phyloP scores from a whole-genome alignment of 768 basidiomycete genomes.

The Lentinula aciculospora region DNA sequence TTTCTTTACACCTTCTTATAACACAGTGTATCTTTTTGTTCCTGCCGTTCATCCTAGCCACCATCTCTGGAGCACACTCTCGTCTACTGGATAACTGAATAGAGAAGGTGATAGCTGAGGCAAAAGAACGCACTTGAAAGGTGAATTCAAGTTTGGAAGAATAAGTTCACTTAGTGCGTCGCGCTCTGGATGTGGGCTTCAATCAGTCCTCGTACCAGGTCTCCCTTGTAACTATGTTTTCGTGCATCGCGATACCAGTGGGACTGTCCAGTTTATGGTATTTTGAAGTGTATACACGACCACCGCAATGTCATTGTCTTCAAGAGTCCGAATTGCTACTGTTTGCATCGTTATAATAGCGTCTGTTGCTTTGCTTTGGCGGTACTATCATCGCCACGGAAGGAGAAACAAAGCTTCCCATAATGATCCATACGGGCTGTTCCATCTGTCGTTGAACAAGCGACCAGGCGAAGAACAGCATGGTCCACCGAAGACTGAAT shows the following conservation, averaged over 20 bases:
- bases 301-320: not conserved
- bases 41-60: constrained; percentile 26
- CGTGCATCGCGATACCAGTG: not conserved
- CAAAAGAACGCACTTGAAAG: not conserved
- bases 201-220: no score
- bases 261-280: not conserved
- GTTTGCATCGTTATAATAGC: not conserved
- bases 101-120: constrained; percentile 14
- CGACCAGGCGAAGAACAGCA: constrained; percentile 26
- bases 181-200: not conserved
- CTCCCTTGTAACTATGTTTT: not conserved
- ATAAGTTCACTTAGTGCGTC: not conserved
- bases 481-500: constrained; percentile 45
- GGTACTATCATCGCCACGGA: not conserved
- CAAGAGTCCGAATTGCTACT: not conserved
- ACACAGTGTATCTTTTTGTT: constrained; percentile 26
- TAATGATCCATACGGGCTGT: constrained; percentile 53
- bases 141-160: not conserved
- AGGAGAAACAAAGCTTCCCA: constrained; percentile 3
- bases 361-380: not conserved
- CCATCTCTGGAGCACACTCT: constrained; percentile 23
- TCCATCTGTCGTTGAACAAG: constrained; percentile 50
- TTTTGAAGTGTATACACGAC: not conserved
- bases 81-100: constrained; percentile 21
- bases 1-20: not conserved